Conservation (phyloP, 1,284 basidiomycete species). For the Ceratobasidium sp. region DNA sequence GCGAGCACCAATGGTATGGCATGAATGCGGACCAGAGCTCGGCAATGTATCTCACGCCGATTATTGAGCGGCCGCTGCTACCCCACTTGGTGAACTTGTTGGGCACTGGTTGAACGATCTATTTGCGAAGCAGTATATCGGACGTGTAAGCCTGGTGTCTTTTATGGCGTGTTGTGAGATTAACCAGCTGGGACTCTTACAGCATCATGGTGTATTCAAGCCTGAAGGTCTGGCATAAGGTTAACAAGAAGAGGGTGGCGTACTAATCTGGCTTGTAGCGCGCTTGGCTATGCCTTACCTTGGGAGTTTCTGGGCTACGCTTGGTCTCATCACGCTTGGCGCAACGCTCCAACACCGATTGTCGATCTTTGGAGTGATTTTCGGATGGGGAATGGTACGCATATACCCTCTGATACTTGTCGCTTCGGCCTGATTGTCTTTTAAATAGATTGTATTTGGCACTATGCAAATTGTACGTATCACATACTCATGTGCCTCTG, state of each 20-base stretch:
- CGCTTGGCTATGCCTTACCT: constrained; percentile 73
- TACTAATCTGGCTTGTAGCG: constrained; percentile 59
- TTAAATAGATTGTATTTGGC: constrained; percentile 28
- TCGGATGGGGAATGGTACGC: constrained; percentile 41
- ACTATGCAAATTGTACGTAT: constrained; percentile 58
- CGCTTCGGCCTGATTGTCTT: background rate
- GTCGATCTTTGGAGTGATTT: constrained; percentile 31
- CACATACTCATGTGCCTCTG: constrained; percentile 56
- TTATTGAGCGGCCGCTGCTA: constrained; percentile 62
- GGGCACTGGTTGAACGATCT: constrained; percentile 78
- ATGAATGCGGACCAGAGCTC: constrained; percentile 67
- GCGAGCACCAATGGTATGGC: constrained; percentile 64
- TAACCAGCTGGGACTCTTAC: background rate
- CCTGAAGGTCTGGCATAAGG: constrained; percentile 5
- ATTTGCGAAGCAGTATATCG: constrained; percentile 70
- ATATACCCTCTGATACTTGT: constrained; percentile 8
- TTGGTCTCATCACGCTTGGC: constrained; percentile 55
- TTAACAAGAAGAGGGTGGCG: background rate
- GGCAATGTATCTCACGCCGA: constrained; percentile 73
- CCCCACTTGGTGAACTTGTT: constrained; percentile 75
- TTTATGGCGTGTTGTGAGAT: background rate
- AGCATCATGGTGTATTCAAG: constrained; percentile 32
- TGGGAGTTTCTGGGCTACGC: constrained; percentile 76
- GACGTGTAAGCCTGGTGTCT: constrained; percentile 61
- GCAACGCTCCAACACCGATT: constrained; percentile 18